Base-by-base conservation (phyloP, 2,329 filamentous ascomycete genomes). In the Orbilia ellipsospora region DNA sequence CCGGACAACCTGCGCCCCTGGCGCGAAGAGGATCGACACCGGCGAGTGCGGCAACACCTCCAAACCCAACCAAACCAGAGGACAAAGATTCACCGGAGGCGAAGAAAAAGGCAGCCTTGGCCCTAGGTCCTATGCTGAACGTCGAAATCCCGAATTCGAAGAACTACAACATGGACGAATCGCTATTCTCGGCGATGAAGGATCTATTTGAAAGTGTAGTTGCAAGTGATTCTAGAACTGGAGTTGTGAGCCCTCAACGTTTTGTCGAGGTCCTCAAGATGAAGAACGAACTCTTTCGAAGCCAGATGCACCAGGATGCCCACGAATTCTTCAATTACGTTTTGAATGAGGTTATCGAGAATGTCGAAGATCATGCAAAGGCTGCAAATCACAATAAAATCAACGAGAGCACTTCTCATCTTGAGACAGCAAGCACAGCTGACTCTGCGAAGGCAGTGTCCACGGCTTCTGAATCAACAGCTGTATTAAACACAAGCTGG, bases 11-110 rank as follows among this genome's bases (percentile, higher is more conserved):
- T 8, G 42, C 56, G 6, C 72, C 72, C 15, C 42, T 77, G 10
- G 51, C 67, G 13, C 57, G 65, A 28, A 28, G 73, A 31, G 73
- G 65, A 2, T 72, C 67, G 7, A 77, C 73, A 80, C 20, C 81
- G 80, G 50, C 82, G 81, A 68, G 79, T 82, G 85, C 90, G 79
- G 85, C 89, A 79, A 85, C 91, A 79, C 86, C 88, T 79, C 85
- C 90, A 80, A 83, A 88, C 81, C 36, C 86, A 84, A 70, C 90
- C 8, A 85, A 93, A 79, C 92, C 92, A 7, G 95, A 98, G 82
- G 95, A 98, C 81, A 97, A 93, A 82, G 94, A 98, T 80, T 94
- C 94, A 0, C 93, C 94, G 0, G 95, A 99, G 83, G 97, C 95
- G 84, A 97, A 97, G 84, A 99, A 99, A 86, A 97, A 97, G 84